Conservation (phyloP, 2,329 filamentous ascomycete species). For the Alternaria longipes region DNA sequence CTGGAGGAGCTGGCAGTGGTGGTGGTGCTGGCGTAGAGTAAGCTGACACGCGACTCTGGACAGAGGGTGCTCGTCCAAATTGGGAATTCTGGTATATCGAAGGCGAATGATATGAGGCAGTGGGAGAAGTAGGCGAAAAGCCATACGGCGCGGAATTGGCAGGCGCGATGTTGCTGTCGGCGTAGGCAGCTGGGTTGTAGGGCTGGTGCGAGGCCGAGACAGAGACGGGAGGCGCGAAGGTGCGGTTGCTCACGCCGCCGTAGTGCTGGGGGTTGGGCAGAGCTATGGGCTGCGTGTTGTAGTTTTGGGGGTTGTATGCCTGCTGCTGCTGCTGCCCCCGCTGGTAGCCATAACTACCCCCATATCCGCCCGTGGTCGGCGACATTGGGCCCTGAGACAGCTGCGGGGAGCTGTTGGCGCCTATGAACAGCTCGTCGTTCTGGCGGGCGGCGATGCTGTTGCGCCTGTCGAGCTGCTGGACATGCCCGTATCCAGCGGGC, state of each 20-base stretch:
- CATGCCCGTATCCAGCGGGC: constrained; percentile 47
- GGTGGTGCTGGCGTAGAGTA: constrained; percentile 50
- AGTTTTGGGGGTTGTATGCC: constrained; percentile 71
- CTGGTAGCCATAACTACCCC: constrained; percentile 56
- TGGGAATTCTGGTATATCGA: constrained; percentile 43
- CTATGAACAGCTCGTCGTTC: constrained; percentile 72
- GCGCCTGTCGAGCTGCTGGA: constrained; percentile 44
- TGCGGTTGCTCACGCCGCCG: constrained; percentile 48
- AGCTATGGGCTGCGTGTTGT: constrained; percentile 55
- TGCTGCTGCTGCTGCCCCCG: constrained; percentile 44
- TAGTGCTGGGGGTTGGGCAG: constrained; percentile 72
- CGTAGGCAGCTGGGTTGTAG: constrained; percentile 58
- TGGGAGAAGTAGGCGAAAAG: constrained; percentile 49
- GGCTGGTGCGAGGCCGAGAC: constrained; percentile 44
- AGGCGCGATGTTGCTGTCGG: constrained; percentile 44
- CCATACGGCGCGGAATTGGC: constrained; percentile 48
- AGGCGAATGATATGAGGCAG: constrained; percentile 42
- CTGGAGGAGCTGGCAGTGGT: constrained; percentile 48
- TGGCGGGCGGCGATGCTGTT: constrained; percentile 50
- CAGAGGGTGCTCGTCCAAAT: constrained; percentile 44
- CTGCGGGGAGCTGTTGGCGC: constrained; percentile 42
- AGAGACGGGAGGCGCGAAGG: constrained; percentile 42
- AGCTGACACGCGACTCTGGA: constrained; percentile 41
- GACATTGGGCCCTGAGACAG: constrained; percentile 40
- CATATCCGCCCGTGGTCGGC: constrained; percentile 37